A percentile compares a stretch with the other conserved stretches of the same genome.
Conservation (phyloP, 768 basidiomycete species). For the Gloeopeniophorella convolvens region DNA sequence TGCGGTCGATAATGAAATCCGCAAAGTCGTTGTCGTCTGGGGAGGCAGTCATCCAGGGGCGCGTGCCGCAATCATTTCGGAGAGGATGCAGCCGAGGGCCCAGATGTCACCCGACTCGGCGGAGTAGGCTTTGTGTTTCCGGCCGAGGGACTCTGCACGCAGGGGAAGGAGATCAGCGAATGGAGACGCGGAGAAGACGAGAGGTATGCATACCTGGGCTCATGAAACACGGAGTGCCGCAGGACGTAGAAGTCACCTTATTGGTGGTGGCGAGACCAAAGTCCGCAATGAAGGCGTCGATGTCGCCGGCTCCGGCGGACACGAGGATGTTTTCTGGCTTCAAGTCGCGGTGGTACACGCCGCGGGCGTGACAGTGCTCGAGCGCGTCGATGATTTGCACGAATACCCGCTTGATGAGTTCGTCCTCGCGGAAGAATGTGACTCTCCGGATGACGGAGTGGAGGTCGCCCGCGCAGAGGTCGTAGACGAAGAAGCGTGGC, state of each 20-base stretch:
- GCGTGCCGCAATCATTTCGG: constrained; percentile 7
- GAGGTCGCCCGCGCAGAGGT: constrained; percentile 14
- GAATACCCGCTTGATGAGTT: constrained; percentile 8
- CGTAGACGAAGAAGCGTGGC: constrained; percentile 40
- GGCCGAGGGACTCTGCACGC: constrained; percentile 1
- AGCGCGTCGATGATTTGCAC: constrained; percentile 15
- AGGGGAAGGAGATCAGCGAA: not conserved
- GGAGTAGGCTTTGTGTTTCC: constrained; percentile 1
- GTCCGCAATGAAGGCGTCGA: constrained; percentile 5
- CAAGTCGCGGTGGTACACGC: constrained; percentile 9
- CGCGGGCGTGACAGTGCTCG: constrained; percentile 8
- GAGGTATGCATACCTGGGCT: constrained; percentile 7
- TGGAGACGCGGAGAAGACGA: not conserved
- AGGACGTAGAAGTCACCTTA: constrained; percentile 2
- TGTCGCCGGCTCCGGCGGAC: no score
- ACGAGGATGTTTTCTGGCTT: no score
- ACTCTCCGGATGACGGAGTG: constrained; percentile 4
- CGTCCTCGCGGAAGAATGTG: constrained; percentile 10
- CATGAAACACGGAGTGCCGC: constrained; percentile 14
- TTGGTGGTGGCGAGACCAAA: constrained; percentile 11
- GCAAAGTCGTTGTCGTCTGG: not conserved
- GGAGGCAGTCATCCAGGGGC: not conserved
- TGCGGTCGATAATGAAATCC: not conserved
- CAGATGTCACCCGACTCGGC: constrained; percentile 9
- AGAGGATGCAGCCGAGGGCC: constrained; percentile 15